Percentiles rank a stretch among this genome's conserved stretches.
Evolutionary conservation across 306 rosid species (phyloP).

Genomic region (Abrus pulchellus): DNA sequence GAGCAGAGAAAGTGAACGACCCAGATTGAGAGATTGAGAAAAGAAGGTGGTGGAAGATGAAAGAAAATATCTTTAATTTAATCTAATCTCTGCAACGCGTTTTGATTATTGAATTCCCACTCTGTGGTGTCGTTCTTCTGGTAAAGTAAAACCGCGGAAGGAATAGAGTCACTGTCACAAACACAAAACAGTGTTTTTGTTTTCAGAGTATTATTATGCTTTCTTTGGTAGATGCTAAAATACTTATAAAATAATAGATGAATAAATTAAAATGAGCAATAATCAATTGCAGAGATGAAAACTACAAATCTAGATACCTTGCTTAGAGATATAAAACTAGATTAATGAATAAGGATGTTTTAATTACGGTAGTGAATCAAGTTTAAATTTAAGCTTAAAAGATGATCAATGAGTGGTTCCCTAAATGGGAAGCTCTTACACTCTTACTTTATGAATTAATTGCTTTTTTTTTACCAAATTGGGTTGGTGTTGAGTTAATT

Average conservation of each 20-base stretch:
- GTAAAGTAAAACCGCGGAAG: constrained; percentile 56
- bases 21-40: constrained; percentile 34
- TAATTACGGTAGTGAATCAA: not conserved
- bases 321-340: not conserved
- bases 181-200: constrained; percentile 43
- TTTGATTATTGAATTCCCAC: constrained; percentile 42
- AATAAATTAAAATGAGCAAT: not conserved
- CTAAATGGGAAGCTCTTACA: too few relatives aligned
- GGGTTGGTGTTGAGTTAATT: too few relatives aligned
- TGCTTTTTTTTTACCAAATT: too few relatives aligned
- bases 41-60: constrained; percentile 50
- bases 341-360: not conserved
- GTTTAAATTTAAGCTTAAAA: too few relatives aligned
- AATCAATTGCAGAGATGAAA: not conserved
- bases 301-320: constrained; percentile 3
- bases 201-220: too few relatives aligned
- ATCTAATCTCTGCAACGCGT: constrained; percentile 51
- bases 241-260: not conserved
- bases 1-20: constrained; percentile 38
- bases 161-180: constrained; percentile 60
- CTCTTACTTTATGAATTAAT: too few relatives aligned
- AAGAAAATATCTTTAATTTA: constrained; percentile 3
- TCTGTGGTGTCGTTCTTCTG: constrained; percentile 28
- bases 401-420: too few relatives aligned
- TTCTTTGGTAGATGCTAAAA: too few relatives aligned